phyloP scores from a whole-genome alignment of 140 eudicot species.

The Bidens hawaiensis region DNA sequence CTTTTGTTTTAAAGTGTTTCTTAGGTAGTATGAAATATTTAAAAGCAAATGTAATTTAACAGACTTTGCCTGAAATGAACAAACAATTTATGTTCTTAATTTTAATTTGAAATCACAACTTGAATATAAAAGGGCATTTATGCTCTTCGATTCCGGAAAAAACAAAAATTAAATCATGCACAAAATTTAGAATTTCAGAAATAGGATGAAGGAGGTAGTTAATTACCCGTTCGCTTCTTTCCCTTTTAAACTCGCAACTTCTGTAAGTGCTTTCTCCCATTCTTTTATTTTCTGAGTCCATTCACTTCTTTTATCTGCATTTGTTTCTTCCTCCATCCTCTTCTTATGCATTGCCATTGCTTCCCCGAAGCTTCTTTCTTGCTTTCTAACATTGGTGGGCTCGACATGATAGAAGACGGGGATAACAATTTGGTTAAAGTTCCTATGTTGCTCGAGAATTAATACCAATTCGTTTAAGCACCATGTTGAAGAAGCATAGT shows the following conservation, averaged over 20 bases:
- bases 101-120: too few species aligned
- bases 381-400: conserved; percentile 10
- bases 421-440: not conserved
- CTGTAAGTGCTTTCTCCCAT: conserved; percentile 22
- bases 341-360: not conserved
- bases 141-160: not conserved
- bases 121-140: too few species aligned
- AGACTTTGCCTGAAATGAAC: too few species aligned
- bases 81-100: too few species aligned
- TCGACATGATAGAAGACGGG: conserved; percentile 19
- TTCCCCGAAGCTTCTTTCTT: not conserved
- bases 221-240: not conserved
- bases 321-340: not conserved
- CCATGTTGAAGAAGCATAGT: conserved; percentile 13
- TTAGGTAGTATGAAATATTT: too few species aligned
- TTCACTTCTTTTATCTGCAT: not conserved
- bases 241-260: conserved; percentile 16
- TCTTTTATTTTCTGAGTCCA: conserved; percentile 1
- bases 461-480: conserved; percentile 18
- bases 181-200: too few species aligned
- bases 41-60: too few species aligned
- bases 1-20: too few species aligned
- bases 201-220: too few species aligned
- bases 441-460: conserved; percentile 12
- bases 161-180: not conserved